Percentiles rank a stretch among this genome's conserved stretches.
These are phyloP conservation scores for Eurotiales sp. DNA, from an alignment of 2,329 filamentous ascomycete genomes.

Conservation along the genomic window DNA sequence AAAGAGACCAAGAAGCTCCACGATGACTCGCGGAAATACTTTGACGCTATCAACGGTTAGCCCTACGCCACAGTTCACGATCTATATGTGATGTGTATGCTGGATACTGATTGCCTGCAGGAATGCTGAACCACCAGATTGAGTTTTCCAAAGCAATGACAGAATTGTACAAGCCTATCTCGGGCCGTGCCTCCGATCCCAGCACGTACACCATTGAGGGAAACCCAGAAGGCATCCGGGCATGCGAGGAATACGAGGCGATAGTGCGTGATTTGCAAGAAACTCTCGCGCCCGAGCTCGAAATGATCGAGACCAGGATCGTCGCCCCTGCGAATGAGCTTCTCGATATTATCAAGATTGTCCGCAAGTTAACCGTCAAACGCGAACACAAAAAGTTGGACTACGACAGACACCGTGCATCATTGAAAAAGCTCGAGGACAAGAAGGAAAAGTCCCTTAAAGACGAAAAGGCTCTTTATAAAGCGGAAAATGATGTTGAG, in stretches of 20 bases:
- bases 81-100: not conserved
- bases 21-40: slow-evolving; percentile 96
- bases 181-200: slow-evolving; percentile 89
- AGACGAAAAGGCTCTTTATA: slow-evolving; percentile 96
- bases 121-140: slow-evolving; percentile 96
- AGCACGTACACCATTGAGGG: slow-evolving; percentile 76
- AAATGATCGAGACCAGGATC: slow-evolving; percentile 92
- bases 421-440: slow-evolving; percentile 90
- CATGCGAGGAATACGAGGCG: slow-evolving; percentile 92
- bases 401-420: slow-evolving; percentile 79
- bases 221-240: slow-evolving; percentile 87
- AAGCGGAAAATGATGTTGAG: slow-evolving; percentile 87
- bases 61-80: slow-evolving; percentile 1
- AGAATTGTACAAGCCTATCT: slow-evolving; percentile 98
- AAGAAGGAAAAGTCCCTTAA: slow-evolving; percentile 96
- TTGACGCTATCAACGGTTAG: slow-evolving; percentile 85
- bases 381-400: slow-evolving; percentile 97
- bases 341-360: slow-evolving; percentile 89
- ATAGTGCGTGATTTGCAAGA: slow-evolving; percentile 88
- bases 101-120: slow-evolving; percentile 30
- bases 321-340: slow-evolving; percentile 92
- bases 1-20: slow-evolving; percentile 94
- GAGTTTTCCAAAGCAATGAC: slow-evolving; percentile 95
- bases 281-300: slow-evolving; percentile 83
- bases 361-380: slow-evolving; percentile 83